Conservation (phyloP, 2,329 filamentous ascomycete genomes). For the Diaporthe citri region DNA sequence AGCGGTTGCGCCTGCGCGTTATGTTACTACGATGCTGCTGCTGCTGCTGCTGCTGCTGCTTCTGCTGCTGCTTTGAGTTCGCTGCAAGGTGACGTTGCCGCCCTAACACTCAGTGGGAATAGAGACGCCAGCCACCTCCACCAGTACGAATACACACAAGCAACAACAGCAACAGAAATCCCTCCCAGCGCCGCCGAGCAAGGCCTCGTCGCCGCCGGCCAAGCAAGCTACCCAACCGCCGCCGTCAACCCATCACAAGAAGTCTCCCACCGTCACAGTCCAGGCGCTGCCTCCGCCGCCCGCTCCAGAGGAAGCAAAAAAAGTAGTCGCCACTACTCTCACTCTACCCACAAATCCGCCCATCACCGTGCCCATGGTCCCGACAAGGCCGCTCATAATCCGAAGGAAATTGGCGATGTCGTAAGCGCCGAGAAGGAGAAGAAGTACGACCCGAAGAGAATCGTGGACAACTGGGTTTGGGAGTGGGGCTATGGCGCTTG, state of each 20-base stretch:
- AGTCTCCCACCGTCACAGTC: conserved; percentile 6
- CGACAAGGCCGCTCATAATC: conserved; percentile 32
- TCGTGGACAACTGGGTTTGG: conserved; percentile 37
- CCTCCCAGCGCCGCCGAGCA: conserved; percentile 12
- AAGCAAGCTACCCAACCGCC: conserved; percentile 7
- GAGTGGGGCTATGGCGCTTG: conserved; percentile 27
- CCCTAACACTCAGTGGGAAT: conserved; percentile 29
- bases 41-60: conserved; percentile 1
- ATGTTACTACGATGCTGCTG: conserved; percentile 10
- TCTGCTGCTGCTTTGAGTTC: neutral
- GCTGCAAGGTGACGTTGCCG: conserved; percentile 14
- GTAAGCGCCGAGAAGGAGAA: conserved; percentile 34
- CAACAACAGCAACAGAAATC: conserved; percentile 8
- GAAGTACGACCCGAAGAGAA: conserved; percentile 34
- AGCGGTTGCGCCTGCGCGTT: neutral
- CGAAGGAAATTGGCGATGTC: conserved; percentile 34
- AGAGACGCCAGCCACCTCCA: conserved; percentile 24
- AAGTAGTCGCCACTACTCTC: conserved; percentile 26
- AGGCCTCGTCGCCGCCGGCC: neutral
- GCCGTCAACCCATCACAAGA: conserved; percentile 7
- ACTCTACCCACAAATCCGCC: conserved; percentile 24
- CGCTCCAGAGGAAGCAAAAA: conserved; percentile 30
- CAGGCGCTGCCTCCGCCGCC: conserved; percentile 25
- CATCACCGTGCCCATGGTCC: conserved; percentile 29
- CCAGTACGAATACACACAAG: conserved; percentile 15